Evolutionary conservation across 257 asterid genomes (phyloP).

Genomic region (Linaria vulgaris): DNA sequence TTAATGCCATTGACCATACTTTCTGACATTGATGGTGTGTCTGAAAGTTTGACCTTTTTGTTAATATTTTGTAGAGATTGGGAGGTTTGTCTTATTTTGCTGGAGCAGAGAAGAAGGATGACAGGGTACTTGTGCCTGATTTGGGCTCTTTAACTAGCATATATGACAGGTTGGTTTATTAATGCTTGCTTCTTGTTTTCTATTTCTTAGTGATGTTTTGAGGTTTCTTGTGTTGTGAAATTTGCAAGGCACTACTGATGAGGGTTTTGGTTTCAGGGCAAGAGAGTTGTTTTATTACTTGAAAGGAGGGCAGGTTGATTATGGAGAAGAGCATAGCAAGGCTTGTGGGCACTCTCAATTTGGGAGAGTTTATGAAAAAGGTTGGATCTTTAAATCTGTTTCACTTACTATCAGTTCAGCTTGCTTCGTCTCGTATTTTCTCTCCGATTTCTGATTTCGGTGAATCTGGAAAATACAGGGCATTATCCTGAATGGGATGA

Average conservation of each 20-base stretch:
- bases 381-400: slow-evolving; percentile 33
- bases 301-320: slow-evolving; percentile 96
- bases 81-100: slow-evolving; percentile 95
- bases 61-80: slow-evolving; percentile 53
- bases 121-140: slow-evolving; percentile 94
- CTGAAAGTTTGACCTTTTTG: slow-evolving; percentile 21
- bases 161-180: slow-evolving; percentile 62
- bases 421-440: not conserved
- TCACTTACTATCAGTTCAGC: not conserved
- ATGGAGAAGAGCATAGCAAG: slow-evolving; percentile 94
- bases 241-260: slow-evolving; percentile 27
- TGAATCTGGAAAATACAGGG: slow-evolving; percentile 43
- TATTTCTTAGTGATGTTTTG: slow-evolving; percentile 10
- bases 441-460: not conserved
- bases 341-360: slow-evolving; percentile 83
- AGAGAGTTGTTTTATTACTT: slow-evolving; percentile 90
- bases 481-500: slow-evolving; percentile 97
- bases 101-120: slow-evolving; percentile 98
- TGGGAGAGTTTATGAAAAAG: slow-evolving; percentile 74
- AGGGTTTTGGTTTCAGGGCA: slow-evolving; percentile 60
- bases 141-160: slow-evolving; percentile 84
- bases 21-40: not conserved
- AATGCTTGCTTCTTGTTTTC: slow-evolving; percentile 1
- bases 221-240: slow-evolving; percentile 7
- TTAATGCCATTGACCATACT: not conserved